phyloP scores from a whole-genome alignment of 768 basidiomycete species.

The Mycena rebaudengoi region DNA sequence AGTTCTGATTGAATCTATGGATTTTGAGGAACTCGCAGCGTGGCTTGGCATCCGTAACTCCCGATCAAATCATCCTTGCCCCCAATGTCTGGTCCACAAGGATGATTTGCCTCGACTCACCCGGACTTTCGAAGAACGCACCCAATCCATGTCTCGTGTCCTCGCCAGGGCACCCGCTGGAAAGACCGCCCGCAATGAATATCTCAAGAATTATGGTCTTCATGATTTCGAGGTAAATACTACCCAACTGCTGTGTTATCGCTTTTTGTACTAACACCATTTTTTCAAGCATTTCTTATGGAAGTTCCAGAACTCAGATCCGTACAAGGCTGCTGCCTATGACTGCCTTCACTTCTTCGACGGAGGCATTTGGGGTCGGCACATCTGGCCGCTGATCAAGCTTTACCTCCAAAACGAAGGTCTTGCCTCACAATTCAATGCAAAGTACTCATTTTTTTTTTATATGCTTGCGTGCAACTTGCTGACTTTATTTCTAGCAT shows the following conservation, averaged over 20 bases:
- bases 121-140: not conserved
- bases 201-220: not conserved
- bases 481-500: not conserved
- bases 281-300: not conserved
- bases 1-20: conserved; percentile 23
- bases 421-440: not conserved
- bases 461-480: not conserved
- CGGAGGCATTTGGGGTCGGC: not conserved
- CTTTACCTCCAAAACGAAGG: not conserved
- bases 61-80: conserved; percentile 13
- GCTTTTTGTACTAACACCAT: not conserved
- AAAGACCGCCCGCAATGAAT: not conserved
- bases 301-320: not conserved
- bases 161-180: not conserved
- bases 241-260: not conserved
- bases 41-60: conserved; percentile 17
- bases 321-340: not conserved
- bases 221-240: conserved; percentile 2
- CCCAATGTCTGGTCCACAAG: conserved; percentile 16
- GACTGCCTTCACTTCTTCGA: not conserved
- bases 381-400: not conserved
- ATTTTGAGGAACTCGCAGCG: conserved; percentile 18
- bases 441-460: not conserved
- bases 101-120: conserved; percentile 9
- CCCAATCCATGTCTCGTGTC: not conserved